Evolutionary conservation across 371 early-diverging fungal species (phyloP).

Genomic region (Synchytrium microbalum): DNA sequence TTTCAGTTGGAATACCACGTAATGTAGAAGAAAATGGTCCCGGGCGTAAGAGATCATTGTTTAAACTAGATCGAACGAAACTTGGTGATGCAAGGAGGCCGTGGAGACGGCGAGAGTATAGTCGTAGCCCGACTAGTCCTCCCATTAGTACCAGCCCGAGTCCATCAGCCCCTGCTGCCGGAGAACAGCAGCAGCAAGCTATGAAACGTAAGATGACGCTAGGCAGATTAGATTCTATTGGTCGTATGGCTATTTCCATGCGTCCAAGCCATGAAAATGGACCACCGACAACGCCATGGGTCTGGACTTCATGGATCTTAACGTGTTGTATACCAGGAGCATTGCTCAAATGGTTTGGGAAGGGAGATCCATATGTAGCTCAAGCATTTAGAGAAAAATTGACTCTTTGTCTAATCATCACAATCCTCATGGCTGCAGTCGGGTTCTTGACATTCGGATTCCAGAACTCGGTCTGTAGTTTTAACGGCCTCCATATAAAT

Average conservation of each 20-base stretch:
- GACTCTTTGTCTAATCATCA: conserved; percentile 34
- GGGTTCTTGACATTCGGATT: conserved; percentile 39
- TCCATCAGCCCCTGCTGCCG: too few relatives aligned
- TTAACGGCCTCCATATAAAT: background rate
- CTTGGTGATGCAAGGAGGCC: too few relatives aligned
- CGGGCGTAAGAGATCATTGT: background rate
- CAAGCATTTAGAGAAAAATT: conserved; percentile 42
- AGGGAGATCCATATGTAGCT: conserved; percentile 22
- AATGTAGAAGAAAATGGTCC: background rate
- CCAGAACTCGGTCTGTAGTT: conserved; percentile 14
- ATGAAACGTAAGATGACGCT: too few relatives aligned
- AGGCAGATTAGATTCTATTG: too few relatives aligned
- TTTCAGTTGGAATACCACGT: background rate
- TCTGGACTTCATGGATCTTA: conserved; percentile 7
- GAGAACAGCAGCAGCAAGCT: too few relatives aligned
- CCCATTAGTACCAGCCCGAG: too few relatives aligned
- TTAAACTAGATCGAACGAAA: too few relatives aligned
- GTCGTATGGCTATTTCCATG: background rate
- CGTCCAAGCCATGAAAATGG: background rate
- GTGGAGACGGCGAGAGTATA: too few relatives aligned
- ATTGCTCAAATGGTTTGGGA: conserved; percentile 16
- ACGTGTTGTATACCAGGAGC: conserved; percentile 20
- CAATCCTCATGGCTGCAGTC: conserved; percentile 26
- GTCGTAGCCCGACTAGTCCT: too few relatives aligned
- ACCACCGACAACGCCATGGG: conserved; percentile 7